A percentile compares a stretch with the other conserved stretches of the same genome.
phyloP scores from a whole-genome alignment of 2,329 filamentous ascomycete species.

The Nemania abortiva region DNA sequence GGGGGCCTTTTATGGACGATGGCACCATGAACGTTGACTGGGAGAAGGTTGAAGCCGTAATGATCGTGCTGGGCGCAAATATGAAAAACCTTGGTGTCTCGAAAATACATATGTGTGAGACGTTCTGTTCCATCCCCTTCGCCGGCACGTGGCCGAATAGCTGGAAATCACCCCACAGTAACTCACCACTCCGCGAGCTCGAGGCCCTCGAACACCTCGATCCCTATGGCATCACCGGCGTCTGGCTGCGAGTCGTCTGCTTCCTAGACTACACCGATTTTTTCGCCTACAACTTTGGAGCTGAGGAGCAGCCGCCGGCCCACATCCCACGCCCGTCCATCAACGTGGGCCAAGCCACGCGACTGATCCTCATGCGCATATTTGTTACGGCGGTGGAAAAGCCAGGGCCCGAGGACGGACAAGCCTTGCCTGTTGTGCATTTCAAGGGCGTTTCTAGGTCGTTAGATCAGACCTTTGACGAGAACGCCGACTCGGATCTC shows the following conservation, averaged over 20 bases:
- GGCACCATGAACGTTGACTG: constrained; percentile 74
- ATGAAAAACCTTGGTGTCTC: constrained; percentile 62
- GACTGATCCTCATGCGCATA: constrained; percentile 77
- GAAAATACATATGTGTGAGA: constrained; percentile 59
- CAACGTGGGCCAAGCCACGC: constrained; percentile 70
- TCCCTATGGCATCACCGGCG: constrained; percentile 78
- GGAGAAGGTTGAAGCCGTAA: constrained; percentile 82
- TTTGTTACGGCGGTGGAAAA: constrained; percentile 70
- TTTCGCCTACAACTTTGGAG: constrained; percentile 77
- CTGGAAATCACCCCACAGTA: constrained; percentile 56
- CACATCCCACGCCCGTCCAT: constrained; percentile 65
- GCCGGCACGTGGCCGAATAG: constrained; percentile 66
- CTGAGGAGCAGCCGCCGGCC: constrained; percentile 55
- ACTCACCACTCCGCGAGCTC: constrained; percentile 32
- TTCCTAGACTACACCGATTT: constrained; percentile 78
- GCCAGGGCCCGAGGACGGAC: constrained; percentile 68
- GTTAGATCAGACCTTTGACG: constrained; percentile 74
- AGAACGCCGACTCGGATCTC: constrained; percentile 75
- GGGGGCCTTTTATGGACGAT: constrained; percentile 80
- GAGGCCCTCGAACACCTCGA: constrained; percentile 67
- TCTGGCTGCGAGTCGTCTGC: constrained; percentile 73
- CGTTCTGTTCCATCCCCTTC: constrained; percentile 69
- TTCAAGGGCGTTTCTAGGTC: constrained; percentile 74
- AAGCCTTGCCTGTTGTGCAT: constrained; percentile 72
- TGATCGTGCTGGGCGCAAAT: constrained; percentile 76